Evolutionary conservation across 495 filamentous ascomycete species (phyloP), one percentile per base, ranked within the genome.

Genomic region (Xylaria venustula): DNA sequence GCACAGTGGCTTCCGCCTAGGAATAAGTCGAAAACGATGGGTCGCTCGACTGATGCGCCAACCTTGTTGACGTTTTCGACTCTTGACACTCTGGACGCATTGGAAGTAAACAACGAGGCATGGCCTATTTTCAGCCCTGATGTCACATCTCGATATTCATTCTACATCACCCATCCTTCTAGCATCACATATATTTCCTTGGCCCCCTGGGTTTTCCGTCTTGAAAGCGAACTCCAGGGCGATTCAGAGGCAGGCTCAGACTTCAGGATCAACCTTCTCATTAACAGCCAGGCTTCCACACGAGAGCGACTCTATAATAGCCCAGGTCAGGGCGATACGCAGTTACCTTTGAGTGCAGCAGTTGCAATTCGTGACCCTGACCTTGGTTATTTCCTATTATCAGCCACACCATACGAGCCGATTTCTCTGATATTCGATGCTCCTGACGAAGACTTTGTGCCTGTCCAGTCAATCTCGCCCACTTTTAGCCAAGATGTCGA

Each of bases 61-160:
- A 70, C 74, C 1, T 65, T 84, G 4, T 68, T 83, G 14, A 79
- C 77, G 1, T 83, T 83, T 65, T 80, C 84, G 34, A 79, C 76
- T 25, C 73, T 92, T 45, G 87, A 91, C 65, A 90, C 85, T 1
- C 66, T 87, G 41, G 81, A 72, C 37, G 67, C 78, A 19, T 71
- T 71, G 19, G 82, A 84, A 52, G 68, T 76, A n/a, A 72, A 72
- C 48, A 75, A 82, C 28, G 70, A 79, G 34, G 75, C 80, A 58
- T 91, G 88, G 87, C 88, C 90, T 23, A 82, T 86, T 30, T 92
- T 96, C 70, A 91, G 86, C 45, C 70, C 78, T 36, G 91, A 95
- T 69, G 75, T 85, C 30, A 81, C 83, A 37, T 91, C 90, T 2
- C 84, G 85, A 36, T 92, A 94, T 68, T 83, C 84, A 2, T 88